Evolutionary conservation across 371 early-diverging fungal genomes (phyloP).

Genomic region (Blastocladiella emersonii): DNA sequence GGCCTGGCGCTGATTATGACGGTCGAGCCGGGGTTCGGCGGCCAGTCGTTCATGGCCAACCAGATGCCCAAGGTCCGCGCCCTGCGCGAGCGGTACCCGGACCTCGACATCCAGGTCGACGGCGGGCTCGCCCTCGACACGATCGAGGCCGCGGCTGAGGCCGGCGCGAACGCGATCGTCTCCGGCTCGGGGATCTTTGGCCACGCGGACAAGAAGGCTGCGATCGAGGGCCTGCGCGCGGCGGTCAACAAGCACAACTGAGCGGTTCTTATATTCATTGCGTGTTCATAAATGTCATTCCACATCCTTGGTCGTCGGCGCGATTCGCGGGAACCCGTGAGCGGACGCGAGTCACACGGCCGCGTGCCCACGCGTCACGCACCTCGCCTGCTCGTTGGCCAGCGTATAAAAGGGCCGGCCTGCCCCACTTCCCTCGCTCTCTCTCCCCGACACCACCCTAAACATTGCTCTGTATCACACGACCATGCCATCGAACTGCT

Average conservation of each 20-base stretch:
- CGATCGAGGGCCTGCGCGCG: conserved; percentile 29
- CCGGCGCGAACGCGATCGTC: conserved; percentile 98
- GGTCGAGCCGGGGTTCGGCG: conserved; percentile 96
- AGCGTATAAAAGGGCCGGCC: too few relatives aligned
- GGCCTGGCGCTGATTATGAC: conserved; percentile 97
- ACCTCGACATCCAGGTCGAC: conserved; percentile 94
- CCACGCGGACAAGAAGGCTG: conserved; percentile 51
- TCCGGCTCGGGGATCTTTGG: conserved; percentile 93
- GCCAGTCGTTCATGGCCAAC: conserved; percentile 79
- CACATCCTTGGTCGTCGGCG: too few relatives aligned
- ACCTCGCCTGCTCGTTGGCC: too few relatives aligned
- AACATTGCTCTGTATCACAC: too few relatives aligned
- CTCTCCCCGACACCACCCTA: too few relatives aligned
- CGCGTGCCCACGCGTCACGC: too few relatives aligned
- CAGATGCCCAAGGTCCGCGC: conserved; percentile 67
- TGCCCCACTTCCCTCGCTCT: too few relatives aligned
- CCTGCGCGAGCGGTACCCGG: conserved; percentile 60
- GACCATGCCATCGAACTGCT: too few relatives aligned
- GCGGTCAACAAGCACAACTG: not conserved
- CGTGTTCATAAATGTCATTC: too few relatives aligned
- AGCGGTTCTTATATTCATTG: not conserved
- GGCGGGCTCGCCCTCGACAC: conserved; percentile 85
- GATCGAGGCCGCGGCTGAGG: conserved; percentile 69
- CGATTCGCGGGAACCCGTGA: too few relatives aligned
- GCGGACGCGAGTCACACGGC: too few relatives aligned